Evolutionary conservation across 73 alveolate species (phyloP).

Genomic region (Loxodes magnus): DNA sequence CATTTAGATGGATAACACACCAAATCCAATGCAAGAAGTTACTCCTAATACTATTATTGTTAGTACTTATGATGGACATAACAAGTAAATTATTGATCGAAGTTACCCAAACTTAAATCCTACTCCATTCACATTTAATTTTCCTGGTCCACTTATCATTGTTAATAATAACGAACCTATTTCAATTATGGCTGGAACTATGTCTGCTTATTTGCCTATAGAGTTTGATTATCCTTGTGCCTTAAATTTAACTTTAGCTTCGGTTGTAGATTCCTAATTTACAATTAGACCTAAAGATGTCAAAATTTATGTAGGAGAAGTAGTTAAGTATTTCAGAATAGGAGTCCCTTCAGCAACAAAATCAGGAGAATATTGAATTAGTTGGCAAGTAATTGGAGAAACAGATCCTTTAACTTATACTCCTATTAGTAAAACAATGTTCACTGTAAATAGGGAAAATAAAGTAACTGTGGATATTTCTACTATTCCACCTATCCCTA

Average conservation of each 20-base stretch:
- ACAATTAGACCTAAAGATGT: conserved; percentile 20
- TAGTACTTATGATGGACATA: conserved; percentile 35
- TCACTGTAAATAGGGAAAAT: conserved; percentile 19
- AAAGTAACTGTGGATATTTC: conserved; percentile 18
- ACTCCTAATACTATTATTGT: conserved; percentile 20
- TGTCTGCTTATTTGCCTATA: conserved; percentile 19
- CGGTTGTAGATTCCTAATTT: conserved; percentile 16
- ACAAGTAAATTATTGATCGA: conserved; percentile 16
- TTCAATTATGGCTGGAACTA: conserved; percentile 35
- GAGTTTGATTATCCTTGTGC: conserved; percentile 38
- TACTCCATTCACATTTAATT: conserved; percentile 11
- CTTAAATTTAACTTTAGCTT: conserved; percentile 23
- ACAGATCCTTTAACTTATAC: conserved; percentile 19
- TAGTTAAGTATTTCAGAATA: conserved; percentile 20
- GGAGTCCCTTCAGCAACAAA: conserved; percentile 16
- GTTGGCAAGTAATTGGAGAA: conserved; percentile 39
- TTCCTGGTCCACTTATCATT: conserved; percentile 39
- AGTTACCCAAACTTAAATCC: conserved; percentile 26
- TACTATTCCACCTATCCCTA: conserved; percentile 27
- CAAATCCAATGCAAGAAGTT: conserved; percentile 30
- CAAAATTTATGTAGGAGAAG: conserved; percentile 17
- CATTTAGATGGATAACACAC: conserved; percentile 10
- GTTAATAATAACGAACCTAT: conserved; percentile 21
- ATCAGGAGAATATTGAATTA: conserved; percentile 18
- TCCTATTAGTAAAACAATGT: conserved; percentile 29